A percentile compares a stretch with the other conserved stretches of the same genome.
phyloP scores from a whole-genome alignment of 2,329 filamentous ascomycete genomes.

The Verticillium nubilum region DNA sequence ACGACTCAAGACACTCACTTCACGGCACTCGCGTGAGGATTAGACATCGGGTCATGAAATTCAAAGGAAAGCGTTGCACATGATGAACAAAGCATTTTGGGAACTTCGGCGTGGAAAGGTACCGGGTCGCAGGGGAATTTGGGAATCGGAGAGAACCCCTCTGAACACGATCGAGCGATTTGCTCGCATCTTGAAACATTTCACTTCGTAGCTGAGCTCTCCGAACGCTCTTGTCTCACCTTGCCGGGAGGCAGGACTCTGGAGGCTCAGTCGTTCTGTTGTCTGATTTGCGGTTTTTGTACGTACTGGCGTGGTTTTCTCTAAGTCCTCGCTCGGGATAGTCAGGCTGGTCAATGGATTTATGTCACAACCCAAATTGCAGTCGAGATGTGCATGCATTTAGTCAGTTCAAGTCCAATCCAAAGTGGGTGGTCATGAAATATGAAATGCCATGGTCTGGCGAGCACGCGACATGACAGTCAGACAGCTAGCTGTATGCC shows the following conservation, averaged over 20 bases:
- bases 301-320: slow-evolving; percentile 4
- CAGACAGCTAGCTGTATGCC: no score
- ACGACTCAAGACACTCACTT: background rate
- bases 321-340: slow-evolving; percentile 8
- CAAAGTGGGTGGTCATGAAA: background rate
- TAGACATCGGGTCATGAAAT: slow-evolving; percentile 4
- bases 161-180: background rate
- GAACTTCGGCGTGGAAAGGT: slow-evolving; percentile 5
- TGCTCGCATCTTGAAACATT: slow-evolving; percentile 8
- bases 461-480: no score
- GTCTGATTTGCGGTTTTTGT: slow-evolving; percentile 8
- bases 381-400: no score
- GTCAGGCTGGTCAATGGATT: slow-evolving; percentile 7
- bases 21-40: slow-evolving; percentile 10
- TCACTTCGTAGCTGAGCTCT: background rate
- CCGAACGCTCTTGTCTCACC: background rate
- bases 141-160: background rate
- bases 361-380: no score
- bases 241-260: background rate
- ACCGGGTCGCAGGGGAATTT: background rate
- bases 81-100: slow-evolving; percentile 12
- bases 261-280: slow-evolving; percentile 3
- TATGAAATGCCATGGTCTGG: no score
- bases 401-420: no score
- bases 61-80: slow-evolving; percentile 10